These are phyloP conservation scores for Arabis hirsuta DNA, from an alignment of 345 rosid genomes.

Conservation along the genomic window DNA sequence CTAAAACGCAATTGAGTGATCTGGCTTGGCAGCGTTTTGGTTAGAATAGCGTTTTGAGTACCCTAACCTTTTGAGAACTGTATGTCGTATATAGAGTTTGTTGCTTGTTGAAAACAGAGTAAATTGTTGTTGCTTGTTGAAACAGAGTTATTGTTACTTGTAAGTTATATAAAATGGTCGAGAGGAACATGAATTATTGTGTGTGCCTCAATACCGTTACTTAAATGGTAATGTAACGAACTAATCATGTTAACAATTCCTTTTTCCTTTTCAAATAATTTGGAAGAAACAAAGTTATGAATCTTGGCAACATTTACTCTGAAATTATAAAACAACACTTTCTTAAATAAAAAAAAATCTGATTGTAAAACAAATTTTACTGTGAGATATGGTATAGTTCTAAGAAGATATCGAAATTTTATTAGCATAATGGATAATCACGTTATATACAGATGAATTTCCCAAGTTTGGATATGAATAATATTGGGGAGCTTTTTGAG, in stretches of 20 bases:
- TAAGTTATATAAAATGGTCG: constrained; percentile 18
- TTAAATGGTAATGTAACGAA: constrained; percentile 14
- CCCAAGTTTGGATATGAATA: neutral
- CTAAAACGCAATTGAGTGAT: constrained; percentile 5
- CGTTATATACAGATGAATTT: neutral
- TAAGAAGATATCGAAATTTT: too few species aligned
- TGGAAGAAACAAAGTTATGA: neutral
- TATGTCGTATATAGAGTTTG: constrained; percentile 40
- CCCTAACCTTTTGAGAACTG: constrained; percentile 33
- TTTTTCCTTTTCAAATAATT: neutral
- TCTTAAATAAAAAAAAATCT: too few species aligned
- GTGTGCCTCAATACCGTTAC: constrained; percentile 11
- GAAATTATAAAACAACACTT: too few species aligned
- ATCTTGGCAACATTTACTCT: neutral
- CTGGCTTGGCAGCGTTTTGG: constrained; percentile 31
- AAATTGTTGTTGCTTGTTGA: constrained; percentile 34
- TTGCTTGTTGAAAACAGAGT: constrained; percentile 41
- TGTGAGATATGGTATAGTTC: too few species aligned
- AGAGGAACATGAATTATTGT: constrained; percentile 10
- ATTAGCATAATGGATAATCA: neutral
- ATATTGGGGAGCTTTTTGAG: neutral
- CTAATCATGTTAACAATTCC: neutral
- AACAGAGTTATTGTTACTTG: constrained; percentile 33
- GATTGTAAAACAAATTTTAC: too few species aligned
- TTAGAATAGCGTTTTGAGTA: constrained; percentile 39